Evolutionary conservation across 805 yeast genomes (phyloP).

Genomic region (Millerozyma miso): DNA sequence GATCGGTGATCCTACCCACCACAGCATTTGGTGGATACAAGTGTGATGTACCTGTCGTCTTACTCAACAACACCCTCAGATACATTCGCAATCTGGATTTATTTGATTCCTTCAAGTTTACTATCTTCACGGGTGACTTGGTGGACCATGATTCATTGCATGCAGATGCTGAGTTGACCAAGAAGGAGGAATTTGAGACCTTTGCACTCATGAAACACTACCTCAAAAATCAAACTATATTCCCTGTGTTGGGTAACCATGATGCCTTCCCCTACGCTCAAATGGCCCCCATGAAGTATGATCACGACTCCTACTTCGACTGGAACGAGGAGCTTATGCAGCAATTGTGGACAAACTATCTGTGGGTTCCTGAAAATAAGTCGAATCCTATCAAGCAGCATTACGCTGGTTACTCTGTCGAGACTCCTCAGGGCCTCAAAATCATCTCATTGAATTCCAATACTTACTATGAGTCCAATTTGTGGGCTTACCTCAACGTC

Average conservation of each 20-base stretch:
- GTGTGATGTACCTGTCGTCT: constrained; percentile 66
- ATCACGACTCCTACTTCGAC: constrained; percentile 26
- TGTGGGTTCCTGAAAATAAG: constrained; percentile 32
- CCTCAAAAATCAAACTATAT: constrained; percentile 52
- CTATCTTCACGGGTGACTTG: constrained; percentile 70
- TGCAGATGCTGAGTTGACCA: constrained; percentile 58
- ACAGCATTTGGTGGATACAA: constrained; percentile 58
- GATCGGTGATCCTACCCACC: constrained; percentile 40
- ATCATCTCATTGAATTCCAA: constrained; percentile 63
- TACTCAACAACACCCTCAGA: constrained; percentile 55
- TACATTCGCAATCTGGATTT: constrained; percentile 13
- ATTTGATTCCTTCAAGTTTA: constrained; percentile 45
- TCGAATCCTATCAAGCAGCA: constrained; percentile 23
- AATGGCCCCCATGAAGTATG: constrained; percentile 47
- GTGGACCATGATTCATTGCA: constrained; percentile 61
- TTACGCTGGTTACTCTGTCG: constrained; percentile 59
- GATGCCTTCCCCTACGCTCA: constrained; percentile 73
- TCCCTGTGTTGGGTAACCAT: constrained; percentile 64
- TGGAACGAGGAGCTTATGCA: constrained; percentile 37
- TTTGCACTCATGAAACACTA: constrained; percentile 55
- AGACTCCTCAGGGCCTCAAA: constrained; percentile 53
- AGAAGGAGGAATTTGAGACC: constrained; percentile 65
- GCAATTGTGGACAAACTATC: constrained; percentile 32
- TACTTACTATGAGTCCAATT: constrained; percentile 60
- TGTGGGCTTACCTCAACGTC: constrained; percentile 47